Evolutionary conservation across 768 basidiomycete genomes (phyloP).

Genomic region (Tylopilus rubrobrunneus): DNA sequence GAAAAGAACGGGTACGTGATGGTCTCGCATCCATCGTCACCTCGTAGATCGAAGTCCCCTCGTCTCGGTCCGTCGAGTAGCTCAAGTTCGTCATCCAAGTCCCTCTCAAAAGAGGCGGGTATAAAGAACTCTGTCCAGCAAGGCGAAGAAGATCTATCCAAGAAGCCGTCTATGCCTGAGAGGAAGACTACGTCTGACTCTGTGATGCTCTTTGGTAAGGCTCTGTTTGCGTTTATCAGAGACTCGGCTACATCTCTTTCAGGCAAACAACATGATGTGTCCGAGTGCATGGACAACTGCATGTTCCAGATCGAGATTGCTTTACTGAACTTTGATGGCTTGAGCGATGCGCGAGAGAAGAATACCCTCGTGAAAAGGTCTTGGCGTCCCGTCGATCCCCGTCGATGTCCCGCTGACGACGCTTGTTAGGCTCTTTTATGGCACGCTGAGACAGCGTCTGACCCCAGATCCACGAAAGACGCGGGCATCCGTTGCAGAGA

Average conservation of each 20-base stretch:
- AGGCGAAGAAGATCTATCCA: conserved; percentile 27
- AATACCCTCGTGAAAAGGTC: conserved; percentile 87
- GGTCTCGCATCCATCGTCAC: conserved; percentile 35
- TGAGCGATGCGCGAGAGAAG: conserved; percentile 42
- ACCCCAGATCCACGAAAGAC: conserved; percentile 37
- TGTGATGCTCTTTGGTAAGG: conserved; percentile 86
- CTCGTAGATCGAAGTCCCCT: conserved; percentile 35
- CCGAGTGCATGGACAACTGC: conserved; percentile 99
- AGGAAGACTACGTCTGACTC: conserved; percentile 62
- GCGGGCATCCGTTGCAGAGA: conserved; percentile 66
- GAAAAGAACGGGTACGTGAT: conserved; percentile 44
- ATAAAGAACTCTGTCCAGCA: conserved; percentile 21
- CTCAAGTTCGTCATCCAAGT: conserved; percentile 27
- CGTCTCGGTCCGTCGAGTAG: conserved; percentile 28
- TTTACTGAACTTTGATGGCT: conserved; percentile 62
- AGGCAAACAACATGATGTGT: conserved; percentile 97
- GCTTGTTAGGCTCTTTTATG: conserved; percentile 73
- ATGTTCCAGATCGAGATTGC: conserved; percentile 98
- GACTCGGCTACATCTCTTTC: conserved; percentile 3
- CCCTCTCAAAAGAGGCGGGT: conserved; percentile 28
- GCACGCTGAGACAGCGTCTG: conserved; percentile 72
- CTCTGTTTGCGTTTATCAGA: neutral
- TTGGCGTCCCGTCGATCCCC: neutral
- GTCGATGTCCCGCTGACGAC: conserved; percentile 1
- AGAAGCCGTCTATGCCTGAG: conserved; percentile 56